Evolutionary conservation across 495 filamentous ascomycete genomes (phyloP), one percentile per base, ranked within the genome.

Genomic region (Astrothelium subdiscretum): DNA sequence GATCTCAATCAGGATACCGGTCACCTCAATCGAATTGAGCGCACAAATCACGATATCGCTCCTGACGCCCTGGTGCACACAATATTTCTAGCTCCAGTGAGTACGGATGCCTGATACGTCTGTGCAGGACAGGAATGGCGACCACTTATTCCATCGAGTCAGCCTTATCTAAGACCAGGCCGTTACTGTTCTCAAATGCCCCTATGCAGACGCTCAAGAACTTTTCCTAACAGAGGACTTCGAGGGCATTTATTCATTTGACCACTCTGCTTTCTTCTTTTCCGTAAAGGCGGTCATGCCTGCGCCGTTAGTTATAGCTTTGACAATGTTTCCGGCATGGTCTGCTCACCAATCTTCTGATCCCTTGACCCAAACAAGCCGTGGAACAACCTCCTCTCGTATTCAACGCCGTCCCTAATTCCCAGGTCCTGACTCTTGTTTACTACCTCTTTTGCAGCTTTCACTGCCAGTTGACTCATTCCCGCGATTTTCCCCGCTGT

Each of bases 401-500:
- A 97, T 77, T 97, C 95, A 1, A 98, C 86, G 0, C 94, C 94
- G 69, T 97, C 95, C 67, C 86, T 79, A 64, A 98, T 75, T 13
- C 84, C 77, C 65, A 92, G 71, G 67, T 97, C 92, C 79, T 96
- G 90, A 69, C 89, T 92, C 85, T 96, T 96, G 69, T 96, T 96
- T 29, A 98, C 91, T 20, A 91, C 95, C 81, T 97, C 94, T 82
- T 98, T 98, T 8, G 85, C 88, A n/a, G 89, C 94, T 79, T 87
- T 83, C 27, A 95, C 85, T 0, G 91, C 87, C 38, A 97, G 84
- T 67, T 77, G 81, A 32, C 86, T 88, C 71, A 90, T 88, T 0
- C 85, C 77, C 0, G 95, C 90, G 76, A 98, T 97, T 59, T 80
- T 88, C 83, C 88, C 90, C 18, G 94, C 94, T 24, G 90, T 94